Evolutionary conservation across 1,284 basidiomycete genomes (phyloP).

Genomic region (Austroboletus niveus): DNA sequence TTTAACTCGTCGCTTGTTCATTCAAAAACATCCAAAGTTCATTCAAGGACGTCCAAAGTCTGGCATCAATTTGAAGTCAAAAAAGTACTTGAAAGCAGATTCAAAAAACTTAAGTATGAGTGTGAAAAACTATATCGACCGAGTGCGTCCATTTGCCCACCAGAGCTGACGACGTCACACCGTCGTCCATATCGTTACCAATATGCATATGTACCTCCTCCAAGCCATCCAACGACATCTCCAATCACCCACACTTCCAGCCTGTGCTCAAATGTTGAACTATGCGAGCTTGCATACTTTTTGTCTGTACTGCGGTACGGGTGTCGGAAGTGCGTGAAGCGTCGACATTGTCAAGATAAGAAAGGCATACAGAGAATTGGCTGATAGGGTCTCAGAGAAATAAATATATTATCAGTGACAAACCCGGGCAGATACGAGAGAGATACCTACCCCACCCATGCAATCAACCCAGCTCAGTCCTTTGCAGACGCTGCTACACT

Average conservation of each 20-base stretch:
- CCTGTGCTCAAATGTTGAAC: constrained; percentile 56
- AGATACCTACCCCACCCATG: constrained; percentile 65
- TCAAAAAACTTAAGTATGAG: too few relatives aligned
- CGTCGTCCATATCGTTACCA: constrained; percentile 15
- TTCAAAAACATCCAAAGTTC: too few relatives aligned
- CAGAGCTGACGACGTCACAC: constrained; percentile 22
- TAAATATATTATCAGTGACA: too few relatives aligned
- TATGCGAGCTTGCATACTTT: constrained; percentile 78
- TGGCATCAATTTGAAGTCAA: too few relatives aligned
- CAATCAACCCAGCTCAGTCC: constrained; percentile 81
- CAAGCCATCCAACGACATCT: constrained; percentile 58
- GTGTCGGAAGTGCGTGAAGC: constrained; percentile 81
- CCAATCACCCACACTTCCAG: constrained; percentile 56
- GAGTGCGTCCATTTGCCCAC: constrained; percentile 52
- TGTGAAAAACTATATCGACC: too few relatives aligned
- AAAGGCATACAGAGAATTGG: too few relatives aligned
- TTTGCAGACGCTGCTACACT: constrained; percentile 72
- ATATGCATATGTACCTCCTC: constrained; percentile 18
- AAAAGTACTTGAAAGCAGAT: too few relatives aligned
- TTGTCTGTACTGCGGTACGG: constrained; percentile 76
- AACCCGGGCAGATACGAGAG: neutral
- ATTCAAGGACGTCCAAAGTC: too few relatives aligned
- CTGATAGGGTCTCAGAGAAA: constrained; percentile 55
- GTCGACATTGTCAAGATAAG: constrained; percentile 75
- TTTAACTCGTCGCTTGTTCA: too few relatives aligned